Conservation (phyloP, 75 land plant species). For the Ceratopteris richardii region DNA sequence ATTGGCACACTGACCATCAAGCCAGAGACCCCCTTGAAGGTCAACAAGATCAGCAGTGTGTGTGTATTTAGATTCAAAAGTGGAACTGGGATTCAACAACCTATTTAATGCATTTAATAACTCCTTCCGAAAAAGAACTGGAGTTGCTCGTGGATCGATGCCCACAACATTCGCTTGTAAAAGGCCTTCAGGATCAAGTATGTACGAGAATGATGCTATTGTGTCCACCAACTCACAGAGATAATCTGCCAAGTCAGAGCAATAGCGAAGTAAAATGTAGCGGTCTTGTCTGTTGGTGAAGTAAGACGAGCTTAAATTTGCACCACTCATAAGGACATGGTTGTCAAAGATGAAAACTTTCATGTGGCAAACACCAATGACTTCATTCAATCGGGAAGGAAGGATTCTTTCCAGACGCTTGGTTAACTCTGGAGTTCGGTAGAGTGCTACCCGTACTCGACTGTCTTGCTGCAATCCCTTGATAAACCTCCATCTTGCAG, state of each 20-base stretch:
- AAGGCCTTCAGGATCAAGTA: constrained; percentile 7
- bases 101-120: constrained; percentile 7
- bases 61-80: neutral
- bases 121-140: constrained; percentile 14
- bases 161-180: constrained; percentile 2
- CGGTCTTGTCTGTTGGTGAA: constrained; percentile 27
- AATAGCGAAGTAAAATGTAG: constrained; percentile 17
- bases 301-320: constrained; percentile 29
- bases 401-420: constrained; percentile 12
- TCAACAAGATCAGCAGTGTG: neutral
- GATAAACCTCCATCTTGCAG: constrained; percentile 11
- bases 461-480: neutral
- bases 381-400: constrained; percentile 18
- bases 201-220: constrained; percentile 21
- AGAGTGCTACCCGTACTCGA: constrained; percentile 10
- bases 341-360: constrained; percentile 26
- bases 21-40: constrained; percentile 1
- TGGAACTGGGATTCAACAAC: neutral
- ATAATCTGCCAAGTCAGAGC: constrained; percentile 15
- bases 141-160: constrained; percentile 10
- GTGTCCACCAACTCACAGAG: constrained; percentile 16
- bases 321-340: constrained; percentile 24
- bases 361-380: constrained; percentile 30
- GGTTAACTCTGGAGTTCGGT: constrained; percentile 23
- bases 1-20: constrained; percentile 2